Base-by-base conservation (phyloP, 352 stramenopile genomes). In the Globisporangium irregulare region DNA sequence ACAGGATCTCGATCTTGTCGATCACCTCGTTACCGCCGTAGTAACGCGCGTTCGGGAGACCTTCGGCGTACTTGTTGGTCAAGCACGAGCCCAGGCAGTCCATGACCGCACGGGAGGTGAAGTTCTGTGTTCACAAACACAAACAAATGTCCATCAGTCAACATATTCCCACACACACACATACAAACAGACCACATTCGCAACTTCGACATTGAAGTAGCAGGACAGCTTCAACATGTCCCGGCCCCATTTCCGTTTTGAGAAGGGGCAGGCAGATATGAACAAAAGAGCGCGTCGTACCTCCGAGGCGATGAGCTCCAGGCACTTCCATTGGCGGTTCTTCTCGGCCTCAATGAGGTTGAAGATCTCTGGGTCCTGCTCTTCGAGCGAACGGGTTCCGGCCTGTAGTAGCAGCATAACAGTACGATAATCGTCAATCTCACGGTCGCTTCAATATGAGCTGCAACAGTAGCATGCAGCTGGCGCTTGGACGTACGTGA, bases 41-140 rank as follows among this genome's bases (percentile, higher is more conserved):
- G 85, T 99, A 99, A 51, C 96, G 80, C 61, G 86, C 87, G 61
- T 95, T 91, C 59, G 96, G 94, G 50, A 96, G 83, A n/a, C 98
- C 98, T 78, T 99, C 98, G 24, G 97, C 89, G 80, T 99, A 99
- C 88, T 99, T 99, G 90, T 99, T 99, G 68, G 98, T 99, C 18
- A 99, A 83, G 67, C 91, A 97, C 68, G 94, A 99, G 70, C 98
- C 98, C 54, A 99, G 89, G 78, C 96, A 99, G 68, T 99, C 96
- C 88, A 99, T 98, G 54, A 99, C 97, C 22, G 97, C 97, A 41
- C 90, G 88, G n/a, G 94, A 99, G 34, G 98, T 99, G 79, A 99
- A 99, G 89, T 99, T 99, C 83, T 73, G 48, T 14, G 38, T 43
- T 20, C 59, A 24, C 6, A 9, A 50, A 5, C 41, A 27, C 32